A percentile compares a stretch with the other conserved stretches of the same genome.
Conservation (phyloP, 129 eudicot species). For the carrot (Daucus carota) region DNA sequence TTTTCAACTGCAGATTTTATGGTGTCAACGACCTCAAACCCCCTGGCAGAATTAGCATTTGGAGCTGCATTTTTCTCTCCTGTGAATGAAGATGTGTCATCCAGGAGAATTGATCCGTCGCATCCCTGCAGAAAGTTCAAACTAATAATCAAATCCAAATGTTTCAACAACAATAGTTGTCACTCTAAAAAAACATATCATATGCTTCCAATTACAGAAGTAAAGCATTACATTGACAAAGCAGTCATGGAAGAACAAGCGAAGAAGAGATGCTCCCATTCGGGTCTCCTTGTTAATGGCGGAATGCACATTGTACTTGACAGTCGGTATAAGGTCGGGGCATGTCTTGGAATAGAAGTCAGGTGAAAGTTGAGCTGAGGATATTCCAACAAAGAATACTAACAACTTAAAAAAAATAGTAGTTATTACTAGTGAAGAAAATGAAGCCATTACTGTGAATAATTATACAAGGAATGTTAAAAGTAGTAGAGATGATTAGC, state of each 20-base stretch:
- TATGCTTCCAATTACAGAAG: not conserved
- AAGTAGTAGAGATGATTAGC: not conserved
- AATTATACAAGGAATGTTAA: not conserved
- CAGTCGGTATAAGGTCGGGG: slow-evolving; percentile 36
- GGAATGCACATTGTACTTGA: slow-evolving; percentile 33
- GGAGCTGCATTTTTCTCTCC: slow-evolving; percentile 34
- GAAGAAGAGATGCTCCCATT: slow-evolving; percentile 47
- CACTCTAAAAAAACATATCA: not conserved
- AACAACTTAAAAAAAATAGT: not conserved
- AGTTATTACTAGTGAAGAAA: not conserved
- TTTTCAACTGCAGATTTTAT: slow-evolving; percentile 32
- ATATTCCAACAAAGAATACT: not conserved
- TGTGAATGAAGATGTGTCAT: slow-evolving; percentile 21
- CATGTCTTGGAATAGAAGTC: slow-evolving; percentile 30
- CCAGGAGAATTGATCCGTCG: slow-evolving; percentile 43
- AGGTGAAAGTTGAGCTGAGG: slow-evolving; percentile 18
- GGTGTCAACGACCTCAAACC: slow-evolving; percentile 35
- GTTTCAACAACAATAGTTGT: not conserved
- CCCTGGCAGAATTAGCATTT: slow-evolving; percentile 35
- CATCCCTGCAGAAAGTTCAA: slow-evolving; percentile 31
- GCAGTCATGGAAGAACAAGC: slow-evolving; percentile 53
- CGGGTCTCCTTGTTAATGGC: slow-evolving; percentile 39
- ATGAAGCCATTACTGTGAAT: slow-evolving; percentile 1
- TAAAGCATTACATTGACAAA: slow-evolving; percentile 29
- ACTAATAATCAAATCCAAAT: not conserved